Base-by-base conservation (phyloP, 2,329 filamentous ascomycete species). In the Phaeosphaeria sp. region DNA sequence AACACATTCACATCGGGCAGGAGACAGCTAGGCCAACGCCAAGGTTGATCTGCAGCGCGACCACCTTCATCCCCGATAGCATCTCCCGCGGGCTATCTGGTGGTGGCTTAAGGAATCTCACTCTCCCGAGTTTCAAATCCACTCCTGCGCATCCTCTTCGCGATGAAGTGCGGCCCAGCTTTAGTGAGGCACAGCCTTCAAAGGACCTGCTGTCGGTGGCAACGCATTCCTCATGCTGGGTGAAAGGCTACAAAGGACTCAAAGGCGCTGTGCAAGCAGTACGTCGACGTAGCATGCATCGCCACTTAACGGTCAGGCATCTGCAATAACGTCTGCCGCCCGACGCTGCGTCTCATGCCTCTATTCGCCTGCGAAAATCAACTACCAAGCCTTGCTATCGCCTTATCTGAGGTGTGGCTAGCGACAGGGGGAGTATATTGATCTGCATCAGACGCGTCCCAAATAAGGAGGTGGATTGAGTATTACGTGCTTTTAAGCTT, bases 401-500 rank as follows among this genome's bases (percentile, higher is more conserved):
- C 53, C 63, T 72, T 73, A 72, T 72, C 71, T 62, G 46, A 58
- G 52, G 55, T 65, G 60, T 65, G 59, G 64, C 62, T 66, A 66
- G 58, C 46, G 56, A 50, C 57, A 44, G 54, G 62, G 59, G 46
- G n/a, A 49, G 54, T 69, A 68, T 63, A 72, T 72, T 72, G 69
- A 69, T 69, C 61, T 66, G 65, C 69, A 62, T 60, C 52, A 46
- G 44, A 54, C 65, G 65, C 51, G 44, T 63, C 68, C 57, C 23
- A 68, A 73, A 62, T 41, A 60, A 72, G 73, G 69, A 75, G 72
- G 71, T 73, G 65, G 50, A 65, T 66, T 62, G 25, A 51, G 30
- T 50, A 57, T 55, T 66, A 67, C 63, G 66, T 70, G 66, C 67
- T 69, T 71, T 71, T 70, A 74, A 74, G 72, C 72, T 74, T 72